phyloP scores from a whole-genome alignment of 73 alveolate genomes.

The Paramecium pentaurelia region DNA sequence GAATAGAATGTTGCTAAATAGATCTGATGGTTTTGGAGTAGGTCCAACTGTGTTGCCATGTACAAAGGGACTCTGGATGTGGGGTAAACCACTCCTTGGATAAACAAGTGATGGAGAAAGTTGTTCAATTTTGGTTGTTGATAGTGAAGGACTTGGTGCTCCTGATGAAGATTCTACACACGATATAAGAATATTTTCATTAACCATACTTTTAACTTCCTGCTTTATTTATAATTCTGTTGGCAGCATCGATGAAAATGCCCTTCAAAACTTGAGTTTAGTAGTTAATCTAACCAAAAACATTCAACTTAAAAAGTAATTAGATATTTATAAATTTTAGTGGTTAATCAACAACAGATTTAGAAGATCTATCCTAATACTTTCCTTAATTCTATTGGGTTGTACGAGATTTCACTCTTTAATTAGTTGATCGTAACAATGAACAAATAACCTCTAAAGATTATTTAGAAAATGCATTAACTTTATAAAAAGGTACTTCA shows the following conservation, averaged over 20 bases:
- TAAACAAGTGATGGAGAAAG: conserved; percentile 87
- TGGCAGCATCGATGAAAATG: conserved; percentile 94
- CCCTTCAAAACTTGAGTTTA: conserved; percentile 77
- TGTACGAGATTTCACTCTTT: conserved; percentile 93
- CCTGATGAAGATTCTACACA: conserved; percentile 95
- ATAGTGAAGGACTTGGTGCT: conserved; percentile 95
- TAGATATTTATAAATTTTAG: background rate
- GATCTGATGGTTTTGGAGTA: conserved; percentile 93
- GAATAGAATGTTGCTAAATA: conserved; percentile 89
- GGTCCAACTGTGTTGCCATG: conserved; percentile 94
- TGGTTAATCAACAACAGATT: conserved; percentile 80
- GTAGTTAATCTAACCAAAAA: conserved; percentile 86
- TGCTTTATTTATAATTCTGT: conserved; percentile 88
- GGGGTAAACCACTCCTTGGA: conserved; percentile 89
- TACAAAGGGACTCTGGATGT: conserved; percentile 94
- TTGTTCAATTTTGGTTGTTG: conserved; percentile 76
- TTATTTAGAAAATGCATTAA: conserved; percentile 89
- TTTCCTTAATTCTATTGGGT: conserved; percentile 97
- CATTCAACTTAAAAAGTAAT: conserved; percentile 71
- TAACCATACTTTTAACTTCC: conserved; percentile 85
- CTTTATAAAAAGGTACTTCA: conserved; percentile 79
- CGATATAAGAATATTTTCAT: conserved; percentile 91
- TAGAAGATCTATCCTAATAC: conserved; percentile 90
- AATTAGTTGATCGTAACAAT: conserved; percentile 91
- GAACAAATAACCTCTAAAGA: conserved; percentile 93